Evolutionary conservation across 306 rosid genomes (phyloP).

Genomic region (Vigna hirtella): DNA sequence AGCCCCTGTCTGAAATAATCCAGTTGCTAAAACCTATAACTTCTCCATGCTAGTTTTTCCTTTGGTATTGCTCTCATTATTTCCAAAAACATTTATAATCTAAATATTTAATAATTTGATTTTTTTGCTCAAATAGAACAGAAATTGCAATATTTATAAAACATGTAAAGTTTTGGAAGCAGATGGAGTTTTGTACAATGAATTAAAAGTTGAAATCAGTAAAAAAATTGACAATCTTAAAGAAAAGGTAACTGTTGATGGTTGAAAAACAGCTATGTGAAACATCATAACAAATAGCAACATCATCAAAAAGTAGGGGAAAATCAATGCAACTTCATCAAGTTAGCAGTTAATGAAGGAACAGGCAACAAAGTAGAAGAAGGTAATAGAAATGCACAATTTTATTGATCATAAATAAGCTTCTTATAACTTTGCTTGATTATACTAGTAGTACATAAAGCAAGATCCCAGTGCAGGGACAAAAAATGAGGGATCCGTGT

Average conservation of each 20-base stretch:
- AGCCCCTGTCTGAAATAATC: no score
- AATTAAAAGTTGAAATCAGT: neutral
- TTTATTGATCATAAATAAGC: constrained; percentile 32
- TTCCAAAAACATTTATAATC: neutral
- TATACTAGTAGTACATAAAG: constrained; percentile 30
- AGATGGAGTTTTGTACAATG: neutral
- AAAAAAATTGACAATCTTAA: neutral
- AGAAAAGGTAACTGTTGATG: neutral
- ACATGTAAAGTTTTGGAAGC: neutral
- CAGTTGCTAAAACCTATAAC: neutral
- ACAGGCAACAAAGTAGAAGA: constrained; percentile 11
- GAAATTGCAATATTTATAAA: neutral
- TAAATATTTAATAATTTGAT: neutral
- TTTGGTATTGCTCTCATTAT: neutral
- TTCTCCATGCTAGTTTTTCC: neutral
- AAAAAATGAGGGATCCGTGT: constrained; percentile 46
- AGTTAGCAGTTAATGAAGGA: neutral
- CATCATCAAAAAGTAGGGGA: neutral
- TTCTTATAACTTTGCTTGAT: constrained; percentile 24
- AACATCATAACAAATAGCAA: neutral
- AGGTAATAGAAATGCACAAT: constrained; percentile 31
- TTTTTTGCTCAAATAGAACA: neutral
- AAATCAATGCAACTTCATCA: neutral
- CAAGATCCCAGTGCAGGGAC: constrained; percentile 35
- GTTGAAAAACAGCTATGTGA: neutral